Base-by-base conservation (phyloP, 148 eudicot species). In the Selenicereus undatus region DNA sequence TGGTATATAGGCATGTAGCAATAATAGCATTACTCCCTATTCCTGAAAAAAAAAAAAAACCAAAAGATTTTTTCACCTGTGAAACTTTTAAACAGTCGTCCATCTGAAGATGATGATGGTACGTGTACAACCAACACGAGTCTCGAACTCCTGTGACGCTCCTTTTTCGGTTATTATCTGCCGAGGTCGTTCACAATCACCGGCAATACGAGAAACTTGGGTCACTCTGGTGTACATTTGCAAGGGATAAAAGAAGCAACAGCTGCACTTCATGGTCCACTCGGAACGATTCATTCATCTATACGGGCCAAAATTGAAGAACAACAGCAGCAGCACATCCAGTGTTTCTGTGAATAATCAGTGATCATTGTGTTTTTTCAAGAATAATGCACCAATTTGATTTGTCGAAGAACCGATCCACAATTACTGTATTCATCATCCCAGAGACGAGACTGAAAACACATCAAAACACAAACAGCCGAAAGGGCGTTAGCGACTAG, bases 311-410 rank as follows among this genome's bases (percentile, higher is more conserved):
- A 66, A 11, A 66, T 5, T 27, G 71, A 11, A 11, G 71, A 11
- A 11, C 58, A 52, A 18, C 58, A 52, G 58, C 14, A 52, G 58
- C 58, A 52, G 4, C 69, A 7, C 71, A 66, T 66, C 32, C 14
- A 11, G 35, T 11, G 7, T n/a, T 9, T 29, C 71, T 11, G 17
- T 14, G 71, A 66, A 27, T 24, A 27, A 11, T 68, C 27, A 27
- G 51, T 81, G 24, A 26, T 90, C 88, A 88, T 71, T 76, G 73
- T 73, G 86, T 92, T 86, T 91, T 93, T 86, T 93, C 86, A 35
- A 95, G 97, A 79, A 95, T 88, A 42, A 95, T 87, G 77, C 98
- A 95, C 97, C 98, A 95, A 77, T 95, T 95, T 48, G 98, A 95
- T 84, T 95, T 95, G 86, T 95, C 98, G 54, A 82, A 95, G 81